phyloP scores from a whole-genome alignment of 2,329 filamentous ascomycete genomes.

The Fusarium humuli region DNA sequence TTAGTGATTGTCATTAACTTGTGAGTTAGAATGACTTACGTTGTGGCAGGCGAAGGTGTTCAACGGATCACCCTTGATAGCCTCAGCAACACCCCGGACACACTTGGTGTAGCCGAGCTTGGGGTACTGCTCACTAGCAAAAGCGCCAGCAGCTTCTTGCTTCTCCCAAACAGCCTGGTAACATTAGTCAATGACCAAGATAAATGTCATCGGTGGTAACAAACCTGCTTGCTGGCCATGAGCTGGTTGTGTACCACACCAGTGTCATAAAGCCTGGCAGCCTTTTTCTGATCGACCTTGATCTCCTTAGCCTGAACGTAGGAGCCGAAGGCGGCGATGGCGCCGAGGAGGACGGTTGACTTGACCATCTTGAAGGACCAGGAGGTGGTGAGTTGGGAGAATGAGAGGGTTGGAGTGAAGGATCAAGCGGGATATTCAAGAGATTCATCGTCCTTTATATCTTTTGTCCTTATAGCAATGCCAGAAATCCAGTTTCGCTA shows the following conservation, averaged over 20 bases:
- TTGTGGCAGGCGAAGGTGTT: constrained; percentile 63
- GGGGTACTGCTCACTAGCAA: constrained; percentile 52
- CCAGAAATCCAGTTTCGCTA: too few relatives aligned
- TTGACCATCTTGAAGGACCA: constrained; percentile 34
- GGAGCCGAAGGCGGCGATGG: constrained; percentile 19
- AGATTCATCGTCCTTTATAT: not conserved
- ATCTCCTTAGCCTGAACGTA: constrained; percentile 36
- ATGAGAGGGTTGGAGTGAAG: not conserved
- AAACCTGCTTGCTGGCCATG: constrained; percentile 33
- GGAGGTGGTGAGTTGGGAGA: not conserved
- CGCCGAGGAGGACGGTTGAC: constrained; percentile 24
- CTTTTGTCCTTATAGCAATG: too few relatives aligned
- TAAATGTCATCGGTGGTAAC: rapidly evolving
- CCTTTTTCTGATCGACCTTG: constrained; percentile 26
- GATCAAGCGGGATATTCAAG: rapidly evolving
- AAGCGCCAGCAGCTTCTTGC: constrained; percentile 50
- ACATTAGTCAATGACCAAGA: not conserved
- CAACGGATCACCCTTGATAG: constrained; percentile 57
- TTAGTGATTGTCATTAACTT: rapidly evolving
- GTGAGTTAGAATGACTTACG: constrained; percentile 42
- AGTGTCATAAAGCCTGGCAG: constrained; percentile 30
- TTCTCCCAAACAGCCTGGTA: constrained; percentile 49
- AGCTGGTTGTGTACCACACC: constrained; percentile 38
- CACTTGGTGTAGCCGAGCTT: constrained; percentile 56
- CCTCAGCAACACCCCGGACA: constrained; percentile 57